phyloP scores from a whole-genome alignment of 352 stramenopile species.

The Globisporangium uncinulatum region DNA sequence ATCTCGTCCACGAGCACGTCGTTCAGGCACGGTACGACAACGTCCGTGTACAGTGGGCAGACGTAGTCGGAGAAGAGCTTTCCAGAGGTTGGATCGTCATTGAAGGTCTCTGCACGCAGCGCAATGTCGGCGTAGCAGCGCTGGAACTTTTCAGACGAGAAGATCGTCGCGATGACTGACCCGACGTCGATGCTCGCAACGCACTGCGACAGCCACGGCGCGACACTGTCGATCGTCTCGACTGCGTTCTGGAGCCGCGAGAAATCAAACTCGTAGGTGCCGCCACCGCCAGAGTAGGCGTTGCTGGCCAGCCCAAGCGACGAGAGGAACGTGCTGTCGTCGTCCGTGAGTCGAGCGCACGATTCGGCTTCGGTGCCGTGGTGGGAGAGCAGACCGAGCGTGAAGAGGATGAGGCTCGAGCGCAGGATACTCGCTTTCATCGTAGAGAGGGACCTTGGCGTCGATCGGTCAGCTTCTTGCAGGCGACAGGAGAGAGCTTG shows the following conservation, averaged over 20 bases:
- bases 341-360: conserved; percentile 4
- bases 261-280: not conserved
- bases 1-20: conserved; percentile 3
- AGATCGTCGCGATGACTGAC: not conserved
- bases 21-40: conserved; percentile 8
- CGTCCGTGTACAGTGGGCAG: conserved; percentile 6
- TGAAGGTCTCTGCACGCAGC: too few relatives aligned
- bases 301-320: not conserved
- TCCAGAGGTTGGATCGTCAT: not conserved
- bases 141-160: not conserved
- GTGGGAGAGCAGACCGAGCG: not conserved
- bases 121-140: not conserved
- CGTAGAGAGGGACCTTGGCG: not conserved
- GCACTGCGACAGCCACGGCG: conserved; percentile 5
- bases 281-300: not conserved
- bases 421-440: conserved; percentile 1
- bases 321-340: conserved; percentile 3
- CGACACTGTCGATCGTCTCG: not conserved
- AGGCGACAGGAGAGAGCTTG: too few relatives aligned
- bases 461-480: too few relatives aligned
- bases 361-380: not conserved
- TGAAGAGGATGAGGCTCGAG: not conserved
- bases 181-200: conserved; percentile 4
- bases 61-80: not conserved
- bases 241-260: not conserved